These are phyloP conservation scores for Datisca glomerata DNA, from an alignment of 306 rosid genomes.

Conservation along the genomic window DNA sequence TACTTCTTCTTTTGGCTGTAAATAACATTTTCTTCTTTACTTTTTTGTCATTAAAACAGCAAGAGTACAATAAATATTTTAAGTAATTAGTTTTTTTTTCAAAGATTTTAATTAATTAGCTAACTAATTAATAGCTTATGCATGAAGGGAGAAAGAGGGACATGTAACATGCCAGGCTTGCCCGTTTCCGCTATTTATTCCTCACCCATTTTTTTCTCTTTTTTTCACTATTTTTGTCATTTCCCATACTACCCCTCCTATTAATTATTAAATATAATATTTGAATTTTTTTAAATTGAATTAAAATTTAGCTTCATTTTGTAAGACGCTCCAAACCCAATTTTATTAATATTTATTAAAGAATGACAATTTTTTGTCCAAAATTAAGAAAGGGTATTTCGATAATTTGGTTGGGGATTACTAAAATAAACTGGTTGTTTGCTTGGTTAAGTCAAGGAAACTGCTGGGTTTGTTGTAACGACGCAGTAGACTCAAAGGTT, in stretches of 20 bases:
- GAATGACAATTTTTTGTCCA: too few species aligned
- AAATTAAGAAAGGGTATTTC: constrained; percentile 19
- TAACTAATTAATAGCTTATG: constrained; percentile 28
- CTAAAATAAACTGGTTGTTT: constrained; percentile 39
- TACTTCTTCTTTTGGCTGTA: too few species aligned
- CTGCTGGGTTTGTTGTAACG: constrained; percentile 66
- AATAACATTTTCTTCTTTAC: too few species aligned
- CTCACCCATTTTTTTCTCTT: constrained; percentile 11
- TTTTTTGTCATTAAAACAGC: constrained; percentile 16
- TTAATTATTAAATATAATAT: too few species aligned
- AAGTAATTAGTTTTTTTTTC: too few species aligned
- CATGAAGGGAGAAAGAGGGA: constrained; percentile 30
- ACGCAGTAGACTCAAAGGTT: constrained; percentile 21
- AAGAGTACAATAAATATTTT: constrained; percentile 20
- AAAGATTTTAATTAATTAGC: too few species aligned
- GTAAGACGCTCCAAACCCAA: too few species aligned
- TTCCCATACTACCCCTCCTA: constrained; percentile 27
- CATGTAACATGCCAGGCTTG: constrained; percentile 45
- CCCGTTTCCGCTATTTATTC: constrained; percentile 53
- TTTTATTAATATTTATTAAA: too few species aligned
- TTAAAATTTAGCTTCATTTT: too few species aligned
- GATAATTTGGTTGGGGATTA: constrained; percentile 14
- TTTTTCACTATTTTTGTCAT: not conserved
- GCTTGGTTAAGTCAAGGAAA: constrained; percentile 60
- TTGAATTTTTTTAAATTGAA: not conserved